Evolutionary conservation across 805 yeast species (phyloP).

Genomic region (Pichia rugopelliculosa): DNA sequence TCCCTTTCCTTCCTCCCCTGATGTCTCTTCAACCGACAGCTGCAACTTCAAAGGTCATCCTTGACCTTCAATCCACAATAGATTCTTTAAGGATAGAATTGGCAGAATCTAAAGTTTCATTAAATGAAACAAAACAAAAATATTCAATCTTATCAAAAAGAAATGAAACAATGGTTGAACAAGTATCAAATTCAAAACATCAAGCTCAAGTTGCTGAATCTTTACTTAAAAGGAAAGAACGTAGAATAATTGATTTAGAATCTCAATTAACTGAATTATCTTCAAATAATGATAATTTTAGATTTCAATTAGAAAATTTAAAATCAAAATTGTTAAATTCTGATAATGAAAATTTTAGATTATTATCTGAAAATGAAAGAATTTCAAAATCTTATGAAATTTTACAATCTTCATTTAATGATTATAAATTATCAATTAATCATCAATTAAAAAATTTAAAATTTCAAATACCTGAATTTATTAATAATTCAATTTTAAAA

Average conservation of each 20-base stretch:
- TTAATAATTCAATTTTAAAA: slow-evolving; percentile 29
- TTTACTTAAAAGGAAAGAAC: slow-evolving; percentile 59
- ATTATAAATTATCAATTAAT: slow-evolving; percentile 43
- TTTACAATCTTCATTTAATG: slow-evolving; percentile 40
- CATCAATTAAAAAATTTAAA: slow-evolving; percentile 36
- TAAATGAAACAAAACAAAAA: slow-evolving; percentile 46
- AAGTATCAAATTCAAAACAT: slow-evolving; percentile 62
- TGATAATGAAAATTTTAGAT: slow-evolving; percentile 37
- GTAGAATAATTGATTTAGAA: slow-evolving; percentile 63
- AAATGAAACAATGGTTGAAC: slow-evolving; percentile 54
- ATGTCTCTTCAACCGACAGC: slow-evolving; percentile 3
- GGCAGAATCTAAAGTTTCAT: slow-evolving; percentile 22
- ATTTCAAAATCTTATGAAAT: slow-evolving; percentile 55
- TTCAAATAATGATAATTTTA: slow-evolving; percentile 40
- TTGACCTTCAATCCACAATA: slow-evolving; percentile 25
- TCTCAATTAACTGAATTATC: slow-evolving; percentile 42
- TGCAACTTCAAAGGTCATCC: slow-evolving; percentile 28
- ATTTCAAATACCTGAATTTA: slow-evolving; percentile 31
- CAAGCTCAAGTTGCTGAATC: slow-evolving; percentile 71
- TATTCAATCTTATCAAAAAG: slow-evolving; percentile 35
- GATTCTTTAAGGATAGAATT: slow-evolving; percentile 21
- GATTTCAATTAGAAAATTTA: slow-evolving; percentile 42
- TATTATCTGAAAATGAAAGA: slow-evolving; percentile 47
- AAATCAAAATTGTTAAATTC: slow-evolving; percentile 42
- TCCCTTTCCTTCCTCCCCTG: background rate